Conservation (phyloP, 305 asterid genomes). For the Fraxinus albicans region DNA sequence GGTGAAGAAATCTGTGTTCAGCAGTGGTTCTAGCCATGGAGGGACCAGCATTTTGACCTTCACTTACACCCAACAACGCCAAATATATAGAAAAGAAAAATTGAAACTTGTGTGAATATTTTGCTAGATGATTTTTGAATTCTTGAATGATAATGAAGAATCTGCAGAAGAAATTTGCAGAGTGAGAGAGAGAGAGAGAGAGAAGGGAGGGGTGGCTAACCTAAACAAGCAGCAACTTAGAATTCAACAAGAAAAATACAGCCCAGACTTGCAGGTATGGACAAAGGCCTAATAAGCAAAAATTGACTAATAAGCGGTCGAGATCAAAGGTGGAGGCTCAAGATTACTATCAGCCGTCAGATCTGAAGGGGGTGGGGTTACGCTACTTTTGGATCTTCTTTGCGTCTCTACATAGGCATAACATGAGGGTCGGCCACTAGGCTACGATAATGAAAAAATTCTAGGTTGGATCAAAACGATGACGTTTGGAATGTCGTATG, state of each 20-base stretch:
- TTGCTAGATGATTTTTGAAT: constrained; percentile 13
- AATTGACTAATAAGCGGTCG: constrained; percentile 25
- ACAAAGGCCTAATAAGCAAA: constrained; percentile 31
- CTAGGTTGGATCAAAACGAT: background rate
- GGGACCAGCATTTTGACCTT: constrained; percentile 67
- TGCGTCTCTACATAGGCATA: constrained; percentile 64
- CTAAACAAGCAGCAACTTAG: constrained; percentile 93
- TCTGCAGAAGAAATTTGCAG: background rate
- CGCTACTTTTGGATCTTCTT: constrained; percentile 67
- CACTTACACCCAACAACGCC: constrained; percentile 1
- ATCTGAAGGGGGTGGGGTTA: constrained; percentile 54
- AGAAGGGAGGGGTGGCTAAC: constrained; percentile 34
- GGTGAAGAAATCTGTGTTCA: constrained; percentile 60
- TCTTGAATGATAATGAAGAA: constrained; percentile 35
- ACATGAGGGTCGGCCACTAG: constrained; percentile 54
- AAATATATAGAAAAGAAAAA: background rate
- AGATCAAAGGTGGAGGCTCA: constrained; percentile 47
- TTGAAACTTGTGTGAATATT: background rate
- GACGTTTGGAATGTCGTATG: background rate
- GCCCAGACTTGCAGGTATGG: constrained; percentile 26
- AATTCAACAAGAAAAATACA: constrained; percentile 66
- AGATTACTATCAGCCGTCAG: constrained; percentile 41
- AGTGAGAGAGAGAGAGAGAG: background rate
- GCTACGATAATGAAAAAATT: constrained; percentile 37
- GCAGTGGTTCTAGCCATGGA: constrained; percentile 81